Evolutionary conservation across 148 eudicot species (phyloP).

Genomic region (Cornus kousa): DNA sequence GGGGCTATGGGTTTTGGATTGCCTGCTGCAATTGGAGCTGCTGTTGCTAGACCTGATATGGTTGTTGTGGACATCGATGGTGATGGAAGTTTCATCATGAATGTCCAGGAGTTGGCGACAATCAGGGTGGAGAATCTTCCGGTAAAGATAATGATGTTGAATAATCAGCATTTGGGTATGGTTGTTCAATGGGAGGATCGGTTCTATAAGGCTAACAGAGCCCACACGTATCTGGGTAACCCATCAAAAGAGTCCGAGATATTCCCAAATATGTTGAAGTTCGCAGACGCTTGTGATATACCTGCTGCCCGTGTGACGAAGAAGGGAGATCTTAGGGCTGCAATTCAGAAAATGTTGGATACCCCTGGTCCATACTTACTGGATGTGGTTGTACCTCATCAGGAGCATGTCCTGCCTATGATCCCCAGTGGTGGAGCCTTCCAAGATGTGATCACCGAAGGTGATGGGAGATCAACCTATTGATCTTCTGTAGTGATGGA

Average conservation of each 20-base stretch:
- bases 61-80: conserved; percentile 64
- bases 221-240: conserved; percentile 54
- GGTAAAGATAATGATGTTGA: conserved; percentile 56
- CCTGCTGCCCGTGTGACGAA: conserved; percentile 51
- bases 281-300: conserved; percentile 54
- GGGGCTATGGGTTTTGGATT: conserved; percentile 71
- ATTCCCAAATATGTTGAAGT: conserved; percentile 53
- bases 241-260: conserved; percentile 33
- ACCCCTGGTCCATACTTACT: conserved; percentile 63
- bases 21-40: conserved; percentile 64
- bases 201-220: conserved; percentile 52
- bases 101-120: conserved; percentile 62
- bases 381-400: conserved; percentile 60
- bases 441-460: conserved; percentile 46
- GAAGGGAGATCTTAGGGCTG: conserved; percentile 41
- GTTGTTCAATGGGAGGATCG: conserved; percentile 65
- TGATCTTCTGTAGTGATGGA: conserved; percentile 3
- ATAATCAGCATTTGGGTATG: conserved; percentile 68
- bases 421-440: conserved; percentile 60
- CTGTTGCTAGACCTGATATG: conserved; percentile 48
- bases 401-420: conserved; percentile 71
- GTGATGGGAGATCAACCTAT: conserved; percentile 48
- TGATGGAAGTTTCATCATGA: conserved; percentile 63
- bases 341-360: conserved; percentile 59
- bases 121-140: conserved; percentile 56